Evolutionary conservation across 331 rosid species (phyloP).

Genomic region (Quercus phellos): DNA sequence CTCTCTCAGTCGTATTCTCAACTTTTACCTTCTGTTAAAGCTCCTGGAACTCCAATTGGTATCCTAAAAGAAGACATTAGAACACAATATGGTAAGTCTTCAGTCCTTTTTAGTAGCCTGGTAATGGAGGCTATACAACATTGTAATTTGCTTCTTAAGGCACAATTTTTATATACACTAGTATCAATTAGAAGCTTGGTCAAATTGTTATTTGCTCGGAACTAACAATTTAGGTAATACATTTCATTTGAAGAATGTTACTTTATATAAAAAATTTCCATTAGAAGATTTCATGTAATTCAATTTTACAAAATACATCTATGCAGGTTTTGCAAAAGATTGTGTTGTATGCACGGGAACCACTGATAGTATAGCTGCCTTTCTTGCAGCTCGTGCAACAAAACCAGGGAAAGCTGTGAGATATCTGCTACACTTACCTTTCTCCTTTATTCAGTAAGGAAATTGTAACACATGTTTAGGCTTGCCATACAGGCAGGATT

Average conservation of each 20-base stretch:
- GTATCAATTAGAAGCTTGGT: not conserved
- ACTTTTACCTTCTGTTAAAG: slow-evolving; percentile 65
- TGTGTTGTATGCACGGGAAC: slow-evolving; percentile 88
- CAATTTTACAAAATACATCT: slow-evolving; percentile 1
- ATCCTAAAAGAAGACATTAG: slow-evolving; percentile 56
- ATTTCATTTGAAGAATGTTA: not conserved
- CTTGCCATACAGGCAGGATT: not conserved
- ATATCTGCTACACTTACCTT: slow-evolving; percentile 6
- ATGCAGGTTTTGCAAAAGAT: slow-evolving; percentile 65
- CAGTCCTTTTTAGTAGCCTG: not conserved
- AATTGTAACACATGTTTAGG: not conserved
- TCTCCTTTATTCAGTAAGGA: not conserved
- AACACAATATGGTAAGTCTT: slow-evolving; percentile 47
- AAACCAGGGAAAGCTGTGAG: slow-evolving; percentile 85
- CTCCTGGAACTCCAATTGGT: slow-evolving; percentile 84
- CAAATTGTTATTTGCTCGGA: not conserved
- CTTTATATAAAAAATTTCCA: not conserved
- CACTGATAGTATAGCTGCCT: slow-evolving; percentile 94
- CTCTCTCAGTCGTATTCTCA: slow-evolving; percentile 65
- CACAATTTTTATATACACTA: not conserved
- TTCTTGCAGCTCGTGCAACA: slow-evolving; percentile 85
- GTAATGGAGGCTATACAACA: not conserved
- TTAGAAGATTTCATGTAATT: not conserved
- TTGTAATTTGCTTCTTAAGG: not conserved
- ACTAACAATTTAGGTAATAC: not conserved